These are phyloP conservation scores for Dictyostelium citrinum DNA, from an alignment of 78 protist genomes.

Conservation along the genomic window DNA sequence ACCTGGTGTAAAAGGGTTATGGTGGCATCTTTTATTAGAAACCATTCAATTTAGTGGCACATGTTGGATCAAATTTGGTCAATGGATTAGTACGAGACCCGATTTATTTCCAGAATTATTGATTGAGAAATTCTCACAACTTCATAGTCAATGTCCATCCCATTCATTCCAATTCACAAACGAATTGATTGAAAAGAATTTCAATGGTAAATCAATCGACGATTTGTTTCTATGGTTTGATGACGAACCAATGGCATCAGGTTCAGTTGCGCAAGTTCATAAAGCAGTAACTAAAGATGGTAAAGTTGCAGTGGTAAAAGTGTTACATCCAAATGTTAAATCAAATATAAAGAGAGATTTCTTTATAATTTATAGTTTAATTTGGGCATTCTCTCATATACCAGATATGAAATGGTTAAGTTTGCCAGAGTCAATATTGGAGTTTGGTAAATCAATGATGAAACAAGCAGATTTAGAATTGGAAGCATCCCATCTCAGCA, in stretches of 20 bases:
- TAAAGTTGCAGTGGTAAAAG: constrained; percentile 65
- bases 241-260: constrained; percentile 77
- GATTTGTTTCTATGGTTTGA: constrained; percentile 55
- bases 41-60: constrained; percentile 64
- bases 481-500: constrained; percentile 51
- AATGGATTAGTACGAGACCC: constrained; percentile 81
- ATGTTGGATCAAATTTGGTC: constrained; percentile 82
- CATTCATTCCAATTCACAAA: constrained; percentile 41
- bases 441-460: constrained; percentile 73
- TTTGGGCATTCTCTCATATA: constrained; percentile 49
- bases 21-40: constrained; percentile 47
- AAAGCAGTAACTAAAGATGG: constrained; percentile 54
- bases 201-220: background rate
- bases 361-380: constrained; percentile 27
- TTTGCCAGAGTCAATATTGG: constrained; percentile 49
- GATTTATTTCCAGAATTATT: constrained; percentile 66
- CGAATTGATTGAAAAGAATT: background rate
- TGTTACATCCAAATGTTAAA: constrained; percentile 63
- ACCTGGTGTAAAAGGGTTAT: constrained; percentile 5
- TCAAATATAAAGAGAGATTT: constrained; percentile 36
- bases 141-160: constrained; percentile 72
- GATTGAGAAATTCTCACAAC: constrained; percentile 25
- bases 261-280: constrained; percentile 82
- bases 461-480: constrained; percentile 24
- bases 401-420: constrained; percentile 71